phyloP scores from a whole-genome alignment of 257 asterid genomes.

The Hygrophila difformis region DNA sequence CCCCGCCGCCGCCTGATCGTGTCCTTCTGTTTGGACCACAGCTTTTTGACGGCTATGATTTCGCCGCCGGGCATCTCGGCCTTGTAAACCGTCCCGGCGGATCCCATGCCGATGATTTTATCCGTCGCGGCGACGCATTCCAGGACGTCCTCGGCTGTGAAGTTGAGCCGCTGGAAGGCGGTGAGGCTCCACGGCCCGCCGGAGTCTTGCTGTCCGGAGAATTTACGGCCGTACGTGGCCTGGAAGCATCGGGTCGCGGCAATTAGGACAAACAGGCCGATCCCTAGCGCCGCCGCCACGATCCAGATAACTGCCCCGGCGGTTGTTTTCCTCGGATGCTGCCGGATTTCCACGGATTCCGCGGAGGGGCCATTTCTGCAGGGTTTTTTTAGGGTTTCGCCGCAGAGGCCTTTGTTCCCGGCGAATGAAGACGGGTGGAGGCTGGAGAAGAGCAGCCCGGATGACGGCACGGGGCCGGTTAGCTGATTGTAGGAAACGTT shows the following conservation, averaged over 20 bases:
- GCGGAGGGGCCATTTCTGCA: conserved; percentile 34
- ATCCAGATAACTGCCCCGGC: conserved; percentile 80
- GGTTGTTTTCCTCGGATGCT: conserved; percentile 44
- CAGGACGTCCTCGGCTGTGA: conserved; percentile 68
- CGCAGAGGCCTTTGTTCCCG: conserved; percentile 86
- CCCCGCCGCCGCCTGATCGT: conserved; percentile 43
- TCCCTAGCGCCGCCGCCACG: conserved; percentile 64
- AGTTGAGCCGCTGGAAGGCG: conserved; percentile 71
- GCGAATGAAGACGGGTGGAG: conserved; percentile 62
- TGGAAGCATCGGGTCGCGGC: conserved; percentile 51
- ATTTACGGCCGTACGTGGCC: conserved; percentile 36
- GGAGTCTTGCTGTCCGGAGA: conserved; percentile 25
- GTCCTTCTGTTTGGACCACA: conserved; percentile 79
- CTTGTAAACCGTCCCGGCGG: conserved; percentile 80
- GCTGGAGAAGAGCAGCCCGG: conserved; percentile 50
- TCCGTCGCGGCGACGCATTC: conserved; percentile 47
- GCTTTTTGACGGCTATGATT: conserved; percentile 71
- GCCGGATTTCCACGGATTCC: conserved; percentile 26
- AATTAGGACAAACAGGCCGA: conserved; percentile 50
- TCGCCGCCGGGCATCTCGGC: conserved; percentile 96
- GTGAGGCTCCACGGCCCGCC: conserved; percentile 77
- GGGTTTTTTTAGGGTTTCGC: conserved; percentile 38
- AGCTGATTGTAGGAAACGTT: conserved; percentile 84
- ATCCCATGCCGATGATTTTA: conserved; percentile 77
- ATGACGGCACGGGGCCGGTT: conserved; percentile 77